Evolutionary conservation across 2,329 filamentous ascomycete genomes (phyloP).

Genomic region (Magnaporthiopsis poae): DNA sequence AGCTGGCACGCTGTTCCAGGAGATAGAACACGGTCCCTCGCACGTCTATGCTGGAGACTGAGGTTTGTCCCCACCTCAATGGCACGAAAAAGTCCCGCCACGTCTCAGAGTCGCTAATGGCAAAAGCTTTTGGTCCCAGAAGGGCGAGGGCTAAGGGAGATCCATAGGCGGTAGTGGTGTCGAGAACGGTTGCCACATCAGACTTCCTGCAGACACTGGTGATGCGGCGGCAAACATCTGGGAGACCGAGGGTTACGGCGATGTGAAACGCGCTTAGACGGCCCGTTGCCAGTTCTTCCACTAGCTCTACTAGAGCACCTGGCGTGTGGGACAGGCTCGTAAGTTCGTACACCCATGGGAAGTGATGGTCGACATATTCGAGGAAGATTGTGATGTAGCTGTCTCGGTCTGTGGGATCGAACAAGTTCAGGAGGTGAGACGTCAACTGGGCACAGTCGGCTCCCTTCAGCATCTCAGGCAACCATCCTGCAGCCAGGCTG

Average conservation of each 20-base stretch:
- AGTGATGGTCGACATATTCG: background rate
- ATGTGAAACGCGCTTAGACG: background rate
- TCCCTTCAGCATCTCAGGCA: background rate
- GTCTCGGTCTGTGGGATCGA: background rate
- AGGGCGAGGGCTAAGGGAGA: background rate
- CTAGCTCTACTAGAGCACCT: background rate
- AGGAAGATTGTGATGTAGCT: background rate
- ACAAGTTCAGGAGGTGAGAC: background rate
- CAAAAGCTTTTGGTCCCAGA: background rate
- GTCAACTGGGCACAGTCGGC: background rate
- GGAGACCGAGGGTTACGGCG: conserved; percentile 2
- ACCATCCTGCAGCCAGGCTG: conserved; percentile 6
- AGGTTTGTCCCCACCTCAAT: background rate
- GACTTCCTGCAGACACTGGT: background rate
- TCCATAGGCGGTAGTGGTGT: background rate
- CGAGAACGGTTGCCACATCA: background rate
- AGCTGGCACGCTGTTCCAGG: background rate
- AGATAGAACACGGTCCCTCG: background rate
- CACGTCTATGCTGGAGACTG: background rate
- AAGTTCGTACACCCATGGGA: background rate
- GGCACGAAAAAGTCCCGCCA: background rate
- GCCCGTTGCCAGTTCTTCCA: background rate
- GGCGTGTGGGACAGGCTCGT: background rate
- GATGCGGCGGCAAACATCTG: background rate
- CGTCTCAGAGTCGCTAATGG: background rate